A percentile compares a stretch with the other conserved stretches of the same genome.
Evolutionary conservation across 768 basidiomycete genomes (phyloP).

Genomic region (Boletus sensibilis): DNA sequence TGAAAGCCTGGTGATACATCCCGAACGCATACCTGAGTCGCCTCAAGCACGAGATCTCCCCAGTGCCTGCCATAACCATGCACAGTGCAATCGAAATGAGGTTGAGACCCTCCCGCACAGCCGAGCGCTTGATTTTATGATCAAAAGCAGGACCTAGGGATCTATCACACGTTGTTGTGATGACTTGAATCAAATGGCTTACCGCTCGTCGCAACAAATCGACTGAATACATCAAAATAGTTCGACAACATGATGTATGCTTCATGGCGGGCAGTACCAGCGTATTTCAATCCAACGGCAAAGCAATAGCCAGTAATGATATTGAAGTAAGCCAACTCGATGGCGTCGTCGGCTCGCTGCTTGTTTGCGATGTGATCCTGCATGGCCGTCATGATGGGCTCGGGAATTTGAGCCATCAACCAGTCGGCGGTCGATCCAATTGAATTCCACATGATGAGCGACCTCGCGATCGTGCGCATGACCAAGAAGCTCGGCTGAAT

Average conservation of each 20-base stretch:
- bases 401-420: constrained; percentile 69
- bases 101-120: constrained; percentile 84
- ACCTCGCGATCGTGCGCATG: constrained; percentile 71
- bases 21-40: constrained; percentile 89
- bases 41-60: constrained; percentile 86
- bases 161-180: constrained; percentile 2
- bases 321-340: constrained; percentile 89
- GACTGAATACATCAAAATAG: constrained; percentile 78
- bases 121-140: constrained; percentile 82
- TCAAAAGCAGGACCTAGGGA: constrained; percentile 73
- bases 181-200: constrained; percentile 23
- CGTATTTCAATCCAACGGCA: constrained; percentile 87
- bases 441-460: constrained; percentile 83
- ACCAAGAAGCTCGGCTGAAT: constrained; percentile 88
- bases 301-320: constrained; percentile 91
- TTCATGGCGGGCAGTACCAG: constrained; percentile 88
- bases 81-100: constrained; percentile 82
- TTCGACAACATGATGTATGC: constrained; percentile 81
- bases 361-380: constrained; percentile 51
- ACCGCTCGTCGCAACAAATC: constrained; percentile 69
- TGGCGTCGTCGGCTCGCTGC: constrained; percentile 55
- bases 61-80: constrained; percentile 97
- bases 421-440: constrained; percentile 74
- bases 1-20: constrained; percentile 70
- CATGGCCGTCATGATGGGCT: constrained; percentile 58